Base-by-base conservation (phyloP, 2,329 filamentous ascomycete genomes). In the Claviceps fusiformis region DNA sequence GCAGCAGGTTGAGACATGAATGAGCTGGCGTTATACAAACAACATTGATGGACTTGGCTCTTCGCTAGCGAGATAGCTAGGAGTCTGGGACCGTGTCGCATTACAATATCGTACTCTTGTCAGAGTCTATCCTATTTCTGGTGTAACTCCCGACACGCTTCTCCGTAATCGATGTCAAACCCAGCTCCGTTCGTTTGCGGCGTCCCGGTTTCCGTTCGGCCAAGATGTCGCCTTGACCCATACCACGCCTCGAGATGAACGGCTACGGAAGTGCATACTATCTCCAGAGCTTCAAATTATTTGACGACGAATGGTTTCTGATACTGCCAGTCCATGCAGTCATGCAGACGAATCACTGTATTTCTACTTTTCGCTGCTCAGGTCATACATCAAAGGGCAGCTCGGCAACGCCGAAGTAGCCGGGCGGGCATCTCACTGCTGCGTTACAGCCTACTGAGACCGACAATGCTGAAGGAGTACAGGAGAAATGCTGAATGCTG, bases 1-100 rank as follows among this genome's bases (percentile, higher is more conserved):
- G 39, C 35, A 54, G 44, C 47, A 50, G 29, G 15, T 46, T 50
- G 53, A 54, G 41, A 54, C 53, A 54, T 50, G 47, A 50, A 29
- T 54, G 47, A 54, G 53, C 53, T 50, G 46, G 53, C 53, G 53
- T 54, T 50, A 47, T 45, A 54, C 53, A 54, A 45, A 46, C 17
- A 50, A 46, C 17, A 50, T 37, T 5, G 41, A 41, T 19, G 50
- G 29, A 44, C 27, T 33, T 33, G 39, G 43, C 29, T 35, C 39
- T 45, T 47, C 24, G 19, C 39, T 54, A 54, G 53, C 47, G 53
- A 54, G 52, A 54, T 50, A 37, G 41, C 29, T 44, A 45, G 39
- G 47, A 50, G 39, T 41, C 17, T 41, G 17, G 39, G 39, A 41
- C 44, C 31, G 29, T 54, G 47, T 45, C 39, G 39, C 46, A 13